Evolutionary conservation across 306 rosid genomes (phyloP).

Genomic region (Fragaria iinumae): DNA sequence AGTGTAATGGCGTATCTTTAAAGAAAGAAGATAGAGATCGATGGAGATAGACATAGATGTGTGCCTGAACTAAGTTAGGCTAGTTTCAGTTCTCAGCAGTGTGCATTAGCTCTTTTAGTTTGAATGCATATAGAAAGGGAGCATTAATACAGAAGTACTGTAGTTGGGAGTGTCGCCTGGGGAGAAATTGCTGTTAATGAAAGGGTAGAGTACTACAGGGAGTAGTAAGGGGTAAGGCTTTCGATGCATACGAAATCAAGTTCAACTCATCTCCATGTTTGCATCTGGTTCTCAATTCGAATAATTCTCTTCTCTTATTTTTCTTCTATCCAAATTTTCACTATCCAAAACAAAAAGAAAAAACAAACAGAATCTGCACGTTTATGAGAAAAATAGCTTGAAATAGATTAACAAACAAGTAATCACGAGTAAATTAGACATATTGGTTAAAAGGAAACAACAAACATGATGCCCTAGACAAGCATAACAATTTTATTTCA

Average conservation of each 20-base stretch:
- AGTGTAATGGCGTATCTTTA: background rate
- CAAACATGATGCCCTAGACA: background rate
- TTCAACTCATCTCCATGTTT: slow-evolving; percentile 14
- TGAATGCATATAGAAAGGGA: background rate
- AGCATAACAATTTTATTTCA: background rate
- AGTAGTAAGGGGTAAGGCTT: slow-evolving; percentile 11
- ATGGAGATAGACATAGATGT: background rate
- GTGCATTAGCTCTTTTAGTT: background rate
- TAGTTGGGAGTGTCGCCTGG: slow-evolving; percentile 26
- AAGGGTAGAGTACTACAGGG: background rate
- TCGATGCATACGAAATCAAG: slow-evolving; percentile 26
- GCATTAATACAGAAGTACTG: background rate
- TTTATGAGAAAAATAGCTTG: background rate
- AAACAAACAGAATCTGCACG: background rate
- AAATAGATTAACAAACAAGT: background rate
- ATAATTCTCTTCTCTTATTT: too few species aligned
- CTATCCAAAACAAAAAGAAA: background rate
- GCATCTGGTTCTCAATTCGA: background rate
- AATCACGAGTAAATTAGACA: background rate
- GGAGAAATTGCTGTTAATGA: background rate
- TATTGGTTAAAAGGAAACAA: background rate
- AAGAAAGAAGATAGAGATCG: too few species aligned
- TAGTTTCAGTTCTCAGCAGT: background rate
- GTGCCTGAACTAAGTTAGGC: background rate
- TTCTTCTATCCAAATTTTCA: background rate